A percentile compares a stretch with the other conserved stretches of the same genome.
Evolutionary conservation across 768 basidiomycete species (phyloP).

Genomic region (Phallus indusiatus): DNA sequence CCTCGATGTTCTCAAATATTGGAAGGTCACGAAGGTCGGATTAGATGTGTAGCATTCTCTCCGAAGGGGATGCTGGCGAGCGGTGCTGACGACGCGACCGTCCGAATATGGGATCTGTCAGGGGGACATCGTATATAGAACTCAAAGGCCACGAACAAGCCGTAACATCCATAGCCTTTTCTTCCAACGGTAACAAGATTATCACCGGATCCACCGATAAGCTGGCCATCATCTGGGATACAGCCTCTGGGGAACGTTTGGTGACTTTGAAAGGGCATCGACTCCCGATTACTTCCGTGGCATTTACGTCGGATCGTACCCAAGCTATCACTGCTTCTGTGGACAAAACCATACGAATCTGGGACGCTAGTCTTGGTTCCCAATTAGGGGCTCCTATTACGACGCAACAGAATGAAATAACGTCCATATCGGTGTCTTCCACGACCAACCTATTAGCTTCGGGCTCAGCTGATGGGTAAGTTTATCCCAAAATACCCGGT

Average conservation of each 20-base stretch:
- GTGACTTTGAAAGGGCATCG: neutral
- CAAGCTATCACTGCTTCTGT: neutral
- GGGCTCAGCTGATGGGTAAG: neutral
- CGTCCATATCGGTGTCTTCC: neutral
- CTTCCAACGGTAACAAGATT: neutral
- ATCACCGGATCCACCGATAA: constrained; percentile 3
- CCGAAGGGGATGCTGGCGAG: constrained; percentile 5
- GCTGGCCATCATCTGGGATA: neutral
- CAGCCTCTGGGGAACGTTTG: neutral
- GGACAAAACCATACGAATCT: neutral
- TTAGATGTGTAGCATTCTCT: constrained; percentile 8
- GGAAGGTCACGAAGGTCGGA: constrained; percentile 1
- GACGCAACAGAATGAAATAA: neutral
- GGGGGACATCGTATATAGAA: neutral
- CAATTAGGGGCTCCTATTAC: neutral
- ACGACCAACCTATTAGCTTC: neutral
- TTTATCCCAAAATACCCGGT: neutral
- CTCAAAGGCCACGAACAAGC: neutral
- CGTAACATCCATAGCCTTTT: constrained; percentile 1
- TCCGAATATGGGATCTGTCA: constrained; percentile 5
- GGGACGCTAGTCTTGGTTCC: neutral
- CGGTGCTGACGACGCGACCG: constrained; percentile 5
- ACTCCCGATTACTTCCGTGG: neutral
- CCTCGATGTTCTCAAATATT: neutral
- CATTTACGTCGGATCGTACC: neutral